Base-by-base conservation (phyloP, 768 basidiomycete genomes). In the Boletus bicolor region DNA sequence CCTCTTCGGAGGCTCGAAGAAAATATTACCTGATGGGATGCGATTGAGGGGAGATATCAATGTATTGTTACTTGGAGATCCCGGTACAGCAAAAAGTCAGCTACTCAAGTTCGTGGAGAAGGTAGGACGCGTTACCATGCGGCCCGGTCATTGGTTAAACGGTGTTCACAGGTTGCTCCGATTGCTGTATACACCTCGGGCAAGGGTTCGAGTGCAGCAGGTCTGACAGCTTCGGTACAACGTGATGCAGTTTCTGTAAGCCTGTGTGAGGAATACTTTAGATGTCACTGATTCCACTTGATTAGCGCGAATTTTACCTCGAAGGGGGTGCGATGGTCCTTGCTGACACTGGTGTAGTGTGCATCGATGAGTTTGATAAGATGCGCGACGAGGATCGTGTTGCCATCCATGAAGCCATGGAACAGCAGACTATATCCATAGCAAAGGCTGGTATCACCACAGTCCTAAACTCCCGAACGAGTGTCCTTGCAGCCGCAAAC, bases 311-410 rank as follows among this genome's bases (percentile, higher is more conserved):
- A 71, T 98, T 99, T 73, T 98, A 97, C 73, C 82, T 99, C 7
- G 97, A 99, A 77, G 97, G 97, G 8, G 97, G 97, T 24, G 97
- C 97, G 2, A 98, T 99, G 97, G 97, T 99, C 7, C 83, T 98
- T 37, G 97, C 97, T 1, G 97, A 99, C 69, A 91, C 91, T 12
- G 97, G 97, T 30, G 95, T 99, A 14, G 97, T 98, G 38, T 98
- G 97, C 67, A 99, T 99, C 67, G 97, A 99, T 64, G 97, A 99
- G 71, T 99, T 99, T 64, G 97, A 99, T 75, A 99, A 99, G 77
- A 99, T 99, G 97, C 81, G 96, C 38, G 97, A 99, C 63, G 96
- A 98, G 72, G 97, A 99, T 70, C 86, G 97, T 53, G 97, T 98
- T 5, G 97, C 97, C 0, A 98, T 98, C 56, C 97, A 98, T 73